Evolutionary conservation across 1,284 basidiomycete species (phyloP).

Genomic region (Ganoderma lucidum): DNA sequence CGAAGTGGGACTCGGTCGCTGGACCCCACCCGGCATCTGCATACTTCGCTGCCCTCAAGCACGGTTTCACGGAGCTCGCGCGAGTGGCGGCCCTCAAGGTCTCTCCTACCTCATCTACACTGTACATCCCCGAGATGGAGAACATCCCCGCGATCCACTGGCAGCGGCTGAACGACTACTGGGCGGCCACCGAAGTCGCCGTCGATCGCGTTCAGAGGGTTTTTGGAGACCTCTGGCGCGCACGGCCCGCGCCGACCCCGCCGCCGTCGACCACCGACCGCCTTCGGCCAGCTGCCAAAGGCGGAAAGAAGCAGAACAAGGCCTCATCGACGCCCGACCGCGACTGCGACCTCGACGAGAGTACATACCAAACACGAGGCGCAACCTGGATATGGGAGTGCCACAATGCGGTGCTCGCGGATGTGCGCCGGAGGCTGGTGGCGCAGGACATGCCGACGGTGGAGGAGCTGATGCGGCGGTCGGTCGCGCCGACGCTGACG

Average conservation of each 20-base stretch:
- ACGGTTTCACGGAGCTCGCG: constrained; percentile 22
- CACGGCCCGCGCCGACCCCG: not conserved
- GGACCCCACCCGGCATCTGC: constrained; percentile 16
- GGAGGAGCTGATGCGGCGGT: not conserved
- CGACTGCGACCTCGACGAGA: not conserved
- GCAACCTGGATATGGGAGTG: not conserved
- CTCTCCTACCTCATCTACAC: not conserved
- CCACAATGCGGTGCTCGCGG: not conserved
- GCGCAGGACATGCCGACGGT: not conserved
- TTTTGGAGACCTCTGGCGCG: not conserved
- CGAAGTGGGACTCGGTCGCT: constrained; percentile 5
- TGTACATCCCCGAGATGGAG: constrained; percentile 11
- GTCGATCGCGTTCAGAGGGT: not conserved
- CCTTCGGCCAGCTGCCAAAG: not conserved
- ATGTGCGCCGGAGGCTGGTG: not conserved
- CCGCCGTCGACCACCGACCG: not conserved
- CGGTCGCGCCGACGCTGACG: not conserved
- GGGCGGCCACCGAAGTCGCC: not conserved
- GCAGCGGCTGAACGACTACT: not conserved
- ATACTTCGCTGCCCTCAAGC: constrained; percentile 24
- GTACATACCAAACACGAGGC: not conserved
- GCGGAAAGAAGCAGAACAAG: not conserved
- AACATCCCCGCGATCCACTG: not conserved
- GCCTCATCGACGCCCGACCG: not conserved
- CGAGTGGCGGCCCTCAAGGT: constrained; percentile 20